Evolutionary conservation across 352 stramenopile genomes (phyloP), one percentile per base, ranked within the genome.

Genomic region (Globisporangium alternatum): DNA sequence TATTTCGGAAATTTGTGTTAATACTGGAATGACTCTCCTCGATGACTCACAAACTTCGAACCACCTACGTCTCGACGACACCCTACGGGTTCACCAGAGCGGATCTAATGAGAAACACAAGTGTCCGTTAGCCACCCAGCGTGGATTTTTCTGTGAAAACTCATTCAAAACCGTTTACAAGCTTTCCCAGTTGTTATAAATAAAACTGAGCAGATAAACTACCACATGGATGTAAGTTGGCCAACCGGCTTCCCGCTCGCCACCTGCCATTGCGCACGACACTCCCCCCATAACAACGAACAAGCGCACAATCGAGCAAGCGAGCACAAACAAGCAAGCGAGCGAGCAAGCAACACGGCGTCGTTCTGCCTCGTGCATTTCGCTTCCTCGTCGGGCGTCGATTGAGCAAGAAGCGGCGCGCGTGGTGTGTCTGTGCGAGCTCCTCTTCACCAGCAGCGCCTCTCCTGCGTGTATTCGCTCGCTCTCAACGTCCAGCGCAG

Each of bases 361-460:
- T 28, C 1, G 25, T n/a, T 19, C 33, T 17, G 28, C 56, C 43
- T 22, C 9, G 37, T 13, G 55, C 55, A 51, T 33, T 47, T 39
- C 55, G 55, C 41, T 47, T 60, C 22, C 37, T 35, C 37, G 55
- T 60, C 9, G 51, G 15, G 51, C 51, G 21, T 57, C 51, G 35
- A 57, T 49, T 17, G 43, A 49, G 4, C 43, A 25, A 21, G 8
- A 49, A 28, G 43, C 43, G 43, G 15, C 43, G 17, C 19, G 47
- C 22, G 47, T 35, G n/a, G 47, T 35, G 19, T 31, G 19, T 55
- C 48, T 55, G 25, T 28, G 25, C 25, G 25, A 28, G 25, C 25
- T 25, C 9, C 22, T 25, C 43, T 28, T 15, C 19, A 44, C 15
- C 48, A 54, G 48, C 48, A 21, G 22, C 22, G 22, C 13, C 31